phyloP scores from a whole-genome alignment of 2,329 filamentous ascomycete genomes.

The Orbilia javanica region DNA sequence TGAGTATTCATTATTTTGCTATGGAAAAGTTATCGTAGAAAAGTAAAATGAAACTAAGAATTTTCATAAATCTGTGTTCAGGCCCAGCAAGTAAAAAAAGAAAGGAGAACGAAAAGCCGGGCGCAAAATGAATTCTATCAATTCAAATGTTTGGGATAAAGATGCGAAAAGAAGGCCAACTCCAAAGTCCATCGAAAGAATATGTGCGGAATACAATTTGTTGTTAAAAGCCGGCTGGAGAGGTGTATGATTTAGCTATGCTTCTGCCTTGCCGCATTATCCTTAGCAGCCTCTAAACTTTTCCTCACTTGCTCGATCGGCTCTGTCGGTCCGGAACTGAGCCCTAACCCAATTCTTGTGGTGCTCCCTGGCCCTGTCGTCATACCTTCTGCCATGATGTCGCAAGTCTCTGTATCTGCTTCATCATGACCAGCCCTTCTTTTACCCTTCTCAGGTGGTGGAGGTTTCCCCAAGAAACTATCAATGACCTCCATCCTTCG shows the following conservation, averaged over 20 bases:
- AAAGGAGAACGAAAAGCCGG: neutral
- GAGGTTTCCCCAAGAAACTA: slow-evolving; percentile 45
- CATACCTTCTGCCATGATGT: slow-evolving; percentile 19
- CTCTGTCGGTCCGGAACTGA: slow-evolving; percentile 11
- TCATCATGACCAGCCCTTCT: slow-evolving; percentile 25
- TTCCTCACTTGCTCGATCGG: slow-evolving; percentile 27
- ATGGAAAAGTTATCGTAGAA: no score
- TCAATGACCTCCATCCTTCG: slow-evolving; percentile 53
- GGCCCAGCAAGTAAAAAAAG: neutral
- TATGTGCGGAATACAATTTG: slow-evolving; percentile 9
- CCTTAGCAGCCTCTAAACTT: slow-evolving; percentile 32
- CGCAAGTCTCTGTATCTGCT: slow-evolving; percentile 33
- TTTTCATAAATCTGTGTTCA: neutral
- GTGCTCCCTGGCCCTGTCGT: slow-evolving; percentile 28
- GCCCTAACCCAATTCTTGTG: slow-evolving; percentile 29
- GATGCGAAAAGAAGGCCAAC: neutral
- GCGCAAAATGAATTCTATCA: neutral
- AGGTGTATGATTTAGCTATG: slow-evolving; percentile 5
- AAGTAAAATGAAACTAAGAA: no score
- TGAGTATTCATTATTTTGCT: no score
- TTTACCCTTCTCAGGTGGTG: slow-evolving; percentile 15
- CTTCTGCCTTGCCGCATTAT: slow-evolving; percentile 21
- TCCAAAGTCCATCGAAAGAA: neutral
- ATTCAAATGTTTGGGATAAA: neutral
- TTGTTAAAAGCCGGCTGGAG: neutral